Percentiles rank a stretch among this genome's conserved stretches.
Conservation (phyloP, 2,329 filamentous ascomycete genomes). For the Apiospora kogelbergensis region DNA sequence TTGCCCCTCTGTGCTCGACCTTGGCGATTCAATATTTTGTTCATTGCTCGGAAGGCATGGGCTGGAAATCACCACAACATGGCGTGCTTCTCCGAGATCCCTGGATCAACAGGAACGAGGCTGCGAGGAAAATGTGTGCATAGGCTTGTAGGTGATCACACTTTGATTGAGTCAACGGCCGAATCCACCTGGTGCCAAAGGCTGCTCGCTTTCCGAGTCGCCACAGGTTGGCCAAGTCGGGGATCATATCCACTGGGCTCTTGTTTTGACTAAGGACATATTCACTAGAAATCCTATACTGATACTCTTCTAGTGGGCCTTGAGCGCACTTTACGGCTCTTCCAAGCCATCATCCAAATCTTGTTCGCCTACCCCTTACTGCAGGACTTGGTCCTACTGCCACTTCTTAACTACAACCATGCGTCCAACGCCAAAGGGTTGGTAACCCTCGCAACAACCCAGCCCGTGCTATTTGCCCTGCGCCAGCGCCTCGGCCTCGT, state of each 20-base stretch:
- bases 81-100: background rate
- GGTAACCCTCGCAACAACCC: constrained; percentile 24
- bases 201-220: too few relatives aligned
- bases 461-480: constrained; percentile 34
- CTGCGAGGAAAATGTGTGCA: background rate
- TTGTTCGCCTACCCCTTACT: constrained; percentile 45
- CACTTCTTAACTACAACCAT: constrained; percentile 17
- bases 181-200: too few relatives aligned
- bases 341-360: constrained; percentile 53
- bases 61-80: background rate
- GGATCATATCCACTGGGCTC: background rate
- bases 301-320: constrained; percentile 49
- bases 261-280: too few relatives aligned
- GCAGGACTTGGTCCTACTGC: constrained; percentile 33
- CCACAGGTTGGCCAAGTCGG: background rate
- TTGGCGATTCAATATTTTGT: background rate
- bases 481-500: constrained; percentile 44
- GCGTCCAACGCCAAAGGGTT: constrained; percentile 15
- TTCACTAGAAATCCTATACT: background rate
- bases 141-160: background rate
- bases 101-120: background rate
- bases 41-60: background rate
- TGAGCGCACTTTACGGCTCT: constrained; percentile 58
- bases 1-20: background rate
- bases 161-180: too few relatives aligned